Conservation (phyloP, 2,329 filamentous ascomycete species). For the Penicillium sp. region DNA sequence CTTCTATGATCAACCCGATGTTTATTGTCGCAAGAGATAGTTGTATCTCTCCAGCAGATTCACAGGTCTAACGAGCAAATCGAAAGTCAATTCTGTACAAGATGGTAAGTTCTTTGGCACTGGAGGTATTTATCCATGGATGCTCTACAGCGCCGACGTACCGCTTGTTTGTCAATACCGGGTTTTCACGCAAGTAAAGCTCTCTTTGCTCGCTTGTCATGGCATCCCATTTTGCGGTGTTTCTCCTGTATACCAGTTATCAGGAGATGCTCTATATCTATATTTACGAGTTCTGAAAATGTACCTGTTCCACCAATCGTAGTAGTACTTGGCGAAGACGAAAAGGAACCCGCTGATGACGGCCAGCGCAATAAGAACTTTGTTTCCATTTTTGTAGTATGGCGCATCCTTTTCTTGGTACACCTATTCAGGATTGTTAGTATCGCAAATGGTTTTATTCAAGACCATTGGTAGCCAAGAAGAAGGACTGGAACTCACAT, state of each 20-base stretch:
- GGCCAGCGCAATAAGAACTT: background rate
- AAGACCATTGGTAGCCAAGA: background rate
- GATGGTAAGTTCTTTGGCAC: background rate
- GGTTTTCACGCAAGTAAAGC: constrained; percentile 31
- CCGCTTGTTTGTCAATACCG: constrained; percentile 32
- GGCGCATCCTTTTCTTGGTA: constrained; percentile 1
- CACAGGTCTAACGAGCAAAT: constrained; percentile 18
- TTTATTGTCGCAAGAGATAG: background rate
- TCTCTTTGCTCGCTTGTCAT: constrained; percentile 32
- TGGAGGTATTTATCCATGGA: no score
- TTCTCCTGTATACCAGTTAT: constrained; percentile 47
- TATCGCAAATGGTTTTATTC: background rate
- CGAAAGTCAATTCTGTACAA: constrained; percentile 33
- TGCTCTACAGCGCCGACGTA: background rate
- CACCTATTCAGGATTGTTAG: background rate
- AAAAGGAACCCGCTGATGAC: background rate
- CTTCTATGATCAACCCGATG: background rate
- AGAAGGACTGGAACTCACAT: background rate
- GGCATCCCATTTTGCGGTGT: constrained; percentile 40
- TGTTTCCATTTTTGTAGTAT: background rate
- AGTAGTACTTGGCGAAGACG: background rate
- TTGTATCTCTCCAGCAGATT: background rate
- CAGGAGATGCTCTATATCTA: background rate
- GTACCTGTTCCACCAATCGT: background rate
- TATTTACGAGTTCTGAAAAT: no score